Percentiles rank a stretch among this genome's conserved stretches.
Evolutionary conservation across 176 grass and related monocot genomes (phyloP).

Genomic region (Saccharum officinarum): DNA sequence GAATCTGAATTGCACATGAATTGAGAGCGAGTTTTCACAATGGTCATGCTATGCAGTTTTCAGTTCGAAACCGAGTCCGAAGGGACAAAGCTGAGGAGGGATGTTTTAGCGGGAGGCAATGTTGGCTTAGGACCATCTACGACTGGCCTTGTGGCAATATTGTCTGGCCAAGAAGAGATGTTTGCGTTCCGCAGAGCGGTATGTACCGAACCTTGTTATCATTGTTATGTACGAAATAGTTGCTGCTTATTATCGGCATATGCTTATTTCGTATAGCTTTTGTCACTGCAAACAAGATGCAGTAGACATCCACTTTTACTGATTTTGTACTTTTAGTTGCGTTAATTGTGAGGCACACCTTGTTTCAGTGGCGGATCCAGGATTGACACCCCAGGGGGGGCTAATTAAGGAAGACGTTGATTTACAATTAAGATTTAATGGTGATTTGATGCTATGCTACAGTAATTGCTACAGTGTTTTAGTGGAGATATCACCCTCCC

Average conservation of each 20-base stretch:
- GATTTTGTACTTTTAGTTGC: background rate
- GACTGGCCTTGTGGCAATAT: slow-evolving; percentile 54
- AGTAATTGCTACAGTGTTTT: no score
- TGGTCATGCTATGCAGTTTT: slow-evolving; percentile 55
- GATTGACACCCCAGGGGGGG: no score
- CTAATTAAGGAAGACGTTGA: no score
- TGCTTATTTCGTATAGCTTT: background rate
- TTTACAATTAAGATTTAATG: no score
- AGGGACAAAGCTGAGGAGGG: slow-evolving; percentile 67
- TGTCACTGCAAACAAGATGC: background rate
- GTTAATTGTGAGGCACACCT: background rate
- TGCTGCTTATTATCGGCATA: background rate
- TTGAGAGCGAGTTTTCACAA: background rate
- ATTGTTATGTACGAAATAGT: background rate
- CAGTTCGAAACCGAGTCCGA: slow-evolving; percentile 91
- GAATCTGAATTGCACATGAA: background rate
- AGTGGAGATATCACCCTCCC: no score
- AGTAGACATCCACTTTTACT: background rate
- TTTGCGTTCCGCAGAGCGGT: slow-evolving; percentile 90
- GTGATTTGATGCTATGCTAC: no score
- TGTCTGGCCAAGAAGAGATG: slow-evolving; percentile 91
- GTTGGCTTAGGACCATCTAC: slow-evolving; percentile 49
- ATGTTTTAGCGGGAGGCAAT: slow-evolving; percentile 75
- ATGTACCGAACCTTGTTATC: slow-evolving; percentile 34
- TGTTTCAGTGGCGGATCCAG: no score